phyloP scores from a whole-genome alignment of 2,329 filamentous ascomycete genomes.

The Fusarium metavorans region DNA sequence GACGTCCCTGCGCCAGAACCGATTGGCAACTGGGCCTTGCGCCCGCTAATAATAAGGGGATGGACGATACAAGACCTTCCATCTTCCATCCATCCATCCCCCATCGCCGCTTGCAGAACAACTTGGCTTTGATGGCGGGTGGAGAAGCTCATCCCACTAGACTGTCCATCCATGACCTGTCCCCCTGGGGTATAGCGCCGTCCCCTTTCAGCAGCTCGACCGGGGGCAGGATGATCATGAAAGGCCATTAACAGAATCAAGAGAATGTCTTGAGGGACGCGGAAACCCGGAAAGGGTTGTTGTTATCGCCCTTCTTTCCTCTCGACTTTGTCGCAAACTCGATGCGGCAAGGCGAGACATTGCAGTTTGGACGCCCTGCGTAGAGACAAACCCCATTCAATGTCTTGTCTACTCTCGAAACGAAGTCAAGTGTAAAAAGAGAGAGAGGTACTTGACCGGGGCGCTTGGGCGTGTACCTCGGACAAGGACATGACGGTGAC shows the following conservation, averaged over 20 bases:
- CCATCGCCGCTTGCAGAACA: slow-evolving; percentile 39
- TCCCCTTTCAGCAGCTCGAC: slow-evolving; percentile 28
- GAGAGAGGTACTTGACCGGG: neutral
- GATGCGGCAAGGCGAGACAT: slow-evolving; percentile 5
- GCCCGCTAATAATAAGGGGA: slow-evolving; percentile 25
- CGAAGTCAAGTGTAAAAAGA: neutral
- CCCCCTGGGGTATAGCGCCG: slow-evolving; percentile 39
- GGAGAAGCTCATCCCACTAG: slow-evolving; percentile 35
- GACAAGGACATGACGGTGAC: neutral
- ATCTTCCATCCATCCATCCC: neutral
- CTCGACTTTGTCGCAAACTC: neutral
- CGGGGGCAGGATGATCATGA: slow-evolving; percentile 11
- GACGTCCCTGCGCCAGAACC: slow-evolving; percentile 22
- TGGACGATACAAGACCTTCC: neutral
- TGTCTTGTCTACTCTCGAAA: neutral
- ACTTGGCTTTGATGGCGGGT: slow-evolving; percentile 38
- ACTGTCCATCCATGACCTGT: slow-evolving; percentile 23
- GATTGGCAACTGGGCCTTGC: slow-evolving; percentile 12
- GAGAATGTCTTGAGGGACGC: neutral
- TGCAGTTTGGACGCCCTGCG: slow-evolving; percentile 8
- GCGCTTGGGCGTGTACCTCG: neutral
- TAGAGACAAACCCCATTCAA: slow-evolving; percentile 2
- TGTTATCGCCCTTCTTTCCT: neutral
- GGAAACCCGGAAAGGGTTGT: neutral
- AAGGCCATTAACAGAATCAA: neutral